Percentiles rank a stretch among this genome's conserved stretches.
Conservation (phyloP, 352 stramenopile species). For the Globisporangium paddicum region DNA sequence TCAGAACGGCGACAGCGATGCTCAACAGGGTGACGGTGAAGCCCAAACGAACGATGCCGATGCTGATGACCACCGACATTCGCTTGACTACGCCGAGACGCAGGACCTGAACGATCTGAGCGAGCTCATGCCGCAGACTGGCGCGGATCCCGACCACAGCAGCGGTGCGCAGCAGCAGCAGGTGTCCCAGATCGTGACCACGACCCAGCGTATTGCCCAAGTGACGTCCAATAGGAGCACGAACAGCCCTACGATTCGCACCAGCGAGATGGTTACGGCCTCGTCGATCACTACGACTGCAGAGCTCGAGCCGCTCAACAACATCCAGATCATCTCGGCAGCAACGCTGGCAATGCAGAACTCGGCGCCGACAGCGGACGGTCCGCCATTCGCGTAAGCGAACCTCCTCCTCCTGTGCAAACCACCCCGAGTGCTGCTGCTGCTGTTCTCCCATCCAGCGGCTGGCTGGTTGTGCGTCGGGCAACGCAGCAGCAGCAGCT, state of each 20-base stretch:
- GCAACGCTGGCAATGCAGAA: neutral
- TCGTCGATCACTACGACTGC: neutral
- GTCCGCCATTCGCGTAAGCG: neutral
- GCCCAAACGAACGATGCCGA: neutral
- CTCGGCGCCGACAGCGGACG: neutral
- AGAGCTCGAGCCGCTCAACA: slow-evolving; percentile 2
- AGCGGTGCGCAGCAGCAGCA: neutral
- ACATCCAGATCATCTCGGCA: slow-evolving; percentile 8
- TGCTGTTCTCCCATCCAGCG: neutral
- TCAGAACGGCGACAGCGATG: neutral
- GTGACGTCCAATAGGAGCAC: neutral
- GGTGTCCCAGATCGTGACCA: neutral
- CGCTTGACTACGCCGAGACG: neutral
- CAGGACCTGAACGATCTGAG: slow-evolving; percentile 9
- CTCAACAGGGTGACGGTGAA: neutral
- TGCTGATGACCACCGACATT: neutral
- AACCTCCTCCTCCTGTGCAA: neutral
- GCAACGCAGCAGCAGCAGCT: neutral
- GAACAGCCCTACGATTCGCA: neutral
- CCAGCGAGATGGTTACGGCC: neutral
- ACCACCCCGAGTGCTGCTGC: neutral
- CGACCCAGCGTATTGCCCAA: neutral
- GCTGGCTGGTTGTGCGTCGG: neutral
- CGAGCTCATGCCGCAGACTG: slow-evolving; percentile 8
- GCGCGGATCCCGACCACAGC: neutral